phyloP scores from a whole-genome alignment of 148 eudicot species.

The Hydrangea macrophylla region DNA sequence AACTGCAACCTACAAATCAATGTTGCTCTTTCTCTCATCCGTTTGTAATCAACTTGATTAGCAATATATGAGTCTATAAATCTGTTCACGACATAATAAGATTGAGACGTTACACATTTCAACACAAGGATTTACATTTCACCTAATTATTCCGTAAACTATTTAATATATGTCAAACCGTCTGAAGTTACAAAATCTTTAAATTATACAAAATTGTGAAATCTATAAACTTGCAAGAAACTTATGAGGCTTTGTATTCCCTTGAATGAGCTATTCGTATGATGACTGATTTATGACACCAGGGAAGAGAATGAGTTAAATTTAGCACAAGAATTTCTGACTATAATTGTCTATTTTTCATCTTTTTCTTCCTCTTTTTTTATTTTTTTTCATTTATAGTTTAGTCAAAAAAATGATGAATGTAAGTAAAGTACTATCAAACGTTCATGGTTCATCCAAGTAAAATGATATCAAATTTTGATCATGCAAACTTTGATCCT shows the following conservation, averaged over 20 bases:
- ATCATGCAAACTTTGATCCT: background rate
- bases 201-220: background rate
- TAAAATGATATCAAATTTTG: no score
- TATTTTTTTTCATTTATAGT: background rate
- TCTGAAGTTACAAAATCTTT: background rate
- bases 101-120: background rate
- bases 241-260: background rate
- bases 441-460: background rate
- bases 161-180: background rate
- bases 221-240: background rate
- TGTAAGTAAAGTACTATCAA: background rate
- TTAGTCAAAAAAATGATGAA: background rate
- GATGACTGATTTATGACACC: background rate
- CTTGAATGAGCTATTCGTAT: background rate
- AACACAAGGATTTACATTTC: background rate
- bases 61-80: background rate
- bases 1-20: background rate
- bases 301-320: constrained; percentile 2
- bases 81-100: background rate
- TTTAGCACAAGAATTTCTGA: background rate
- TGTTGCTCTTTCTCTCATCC: background rate
- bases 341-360: no score
- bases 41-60: background rate
- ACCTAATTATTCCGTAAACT: background rate
- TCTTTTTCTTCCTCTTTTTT: background rate